Evolutionary conservation across 805 yeast genomes (phyloP), one percentile per base, ranked within the genome.

Genomic region (Kockiozyma suomiensis): DNA sequence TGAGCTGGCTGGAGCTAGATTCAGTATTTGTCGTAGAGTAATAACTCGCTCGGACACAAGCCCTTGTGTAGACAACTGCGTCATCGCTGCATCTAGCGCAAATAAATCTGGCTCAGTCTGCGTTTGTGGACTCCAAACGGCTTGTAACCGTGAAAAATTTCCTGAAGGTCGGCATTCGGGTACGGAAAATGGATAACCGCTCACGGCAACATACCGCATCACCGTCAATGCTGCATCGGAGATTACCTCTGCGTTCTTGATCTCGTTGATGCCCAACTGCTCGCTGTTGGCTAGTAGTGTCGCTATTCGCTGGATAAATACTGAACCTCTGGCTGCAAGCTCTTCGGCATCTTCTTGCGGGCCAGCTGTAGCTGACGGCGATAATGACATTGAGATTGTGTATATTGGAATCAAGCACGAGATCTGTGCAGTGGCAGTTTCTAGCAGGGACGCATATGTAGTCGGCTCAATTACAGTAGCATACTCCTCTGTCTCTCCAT

Each of bases 401-500:
- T 62, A 59, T n/a, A 62, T 54, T 40, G 66, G 66, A 17, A 62
- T 62, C 47, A 62, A 35, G 21, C 66, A 62, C 17, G 64, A 28
- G 12, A 62, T 19, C 37, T 56, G 59, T 6, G 65, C 66, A n/a
- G 52, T 40, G 21, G 66, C 66, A 21, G 66, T 62, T 35, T 62
- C 66, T 12, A 62, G 56, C 6, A 62, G 56, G 13, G 66, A 62
- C 21, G 61, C 41, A 19, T 46, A 51, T 28, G 66, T 62, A 7
- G 64, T 59, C 35, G 66, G 59, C n/a, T 62, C 66, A 30, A 62
- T 61, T 17, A 47, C 60, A 10, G 66, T 62, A 35, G 64, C 64
- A 32, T 62, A 62, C 45, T 59, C 59, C 46, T 53, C 58, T n/a
- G 30, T 50, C 4, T 47, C 41, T n/a, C 23, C 54, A 32, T 41